Percentiles rank a stretch among this genome's conserved stretches.
These are phyloP conservation scores for Candolleomyces efflorescens DNA, from an alignment of 768 basidiomycete genomes.

Conservation along the genomic window DNA sequence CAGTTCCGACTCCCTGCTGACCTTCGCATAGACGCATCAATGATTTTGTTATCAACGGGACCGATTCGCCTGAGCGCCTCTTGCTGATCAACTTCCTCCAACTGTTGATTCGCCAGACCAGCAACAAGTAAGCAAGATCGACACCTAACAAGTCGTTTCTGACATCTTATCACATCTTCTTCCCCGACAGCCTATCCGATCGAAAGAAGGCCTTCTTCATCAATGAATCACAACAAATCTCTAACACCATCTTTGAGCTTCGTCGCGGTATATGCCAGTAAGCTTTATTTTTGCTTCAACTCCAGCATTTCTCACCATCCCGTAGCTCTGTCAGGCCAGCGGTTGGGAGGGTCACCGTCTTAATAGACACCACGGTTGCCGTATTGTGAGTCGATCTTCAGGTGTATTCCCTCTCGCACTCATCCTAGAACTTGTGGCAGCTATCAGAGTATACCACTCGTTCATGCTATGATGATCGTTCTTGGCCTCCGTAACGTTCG, in stretches of 20 bases:
- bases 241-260: constrained; percentile 30
- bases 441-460: background rate
- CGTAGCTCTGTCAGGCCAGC: constrained; percentile 40
- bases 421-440: background rate
- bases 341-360: constrained; percentile 30
- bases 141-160: background rate
- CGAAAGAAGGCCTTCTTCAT: constrained; percentile 12
- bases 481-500: background rate
- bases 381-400: constrained; percentile 29
- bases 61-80: no score
- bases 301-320: no score
- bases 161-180: background rate
- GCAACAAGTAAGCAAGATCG: constrained; percentile 35
- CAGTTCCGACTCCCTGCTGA: no score
- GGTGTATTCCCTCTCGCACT: background rate
- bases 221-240: background rate
- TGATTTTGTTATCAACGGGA: no score
- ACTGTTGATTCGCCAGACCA: constrained; percentile 42
- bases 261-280: constrained; percentile 51
- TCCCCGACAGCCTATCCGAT: constrained; percentile 34
- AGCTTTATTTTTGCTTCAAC: background rate
- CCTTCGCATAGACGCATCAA: no score
- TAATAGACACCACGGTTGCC: constrained; percentile 38
- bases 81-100: constrained; percentile 36
- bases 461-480: background rate